Base-by-base conservation (phyloP, 2,329 filamentous ascomycete species). In the Trichoderma afroharzianum region DNA sequence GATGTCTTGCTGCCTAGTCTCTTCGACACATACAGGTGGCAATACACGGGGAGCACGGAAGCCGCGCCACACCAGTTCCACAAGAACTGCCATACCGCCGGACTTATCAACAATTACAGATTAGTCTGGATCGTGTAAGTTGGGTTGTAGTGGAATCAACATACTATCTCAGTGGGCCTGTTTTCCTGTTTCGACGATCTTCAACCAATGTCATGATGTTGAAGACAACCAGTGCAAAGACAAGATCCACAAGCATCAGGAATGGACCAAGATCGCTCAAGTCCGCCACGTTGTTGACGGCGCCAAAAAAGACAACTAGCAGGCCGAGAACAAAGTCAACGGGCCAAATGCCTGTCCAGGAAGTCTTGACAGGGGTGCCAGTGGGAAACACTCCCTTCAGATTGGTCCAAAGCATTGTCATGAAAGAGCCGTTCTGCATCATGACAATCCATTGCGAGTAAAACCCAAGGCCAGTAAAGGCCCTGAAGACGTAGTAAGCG, bases 161-260 rank as follows among this genome's bases (percentile, higher is more conserved):
- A 43, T 43, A 43, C 36, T 43, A 43, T 61, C 55, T 58, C 21
- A 30, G 39, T 18, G 30, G 24, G 28, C 62, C 39, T n/a, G 53
- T 63, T n/a, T 66, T 67, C 57, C 55, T 36, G 66, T 63, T 57
- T 32, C 47, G 64, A 4, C 59, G 32, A 28, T 55, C 64, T 58
- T 72, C 64, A 24, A 70, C 32, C n/a, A 72, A 21, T n/a, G 64
- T 70, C 64, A 63, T 63, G 55, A 72, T 69, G 62, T 70, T 72
- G 58, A 72, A 53, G 21, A 72, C 71, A 32, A 63, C 28, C 4
- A 72, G 66, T 6, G 58, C 66, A 57, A 63, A 33, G 36, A 70
- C 64, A 3, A 72, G 39, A 33, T 72, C 71, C 14, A 63, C 39
- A 15, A 69, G 58, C 33, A 69, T 55, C 2, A 72, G 32, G 33